A percentile compares a stretch with the other conserved stretches of the same genome.
These are phyloP conservation scores for Veloboletus limbatus DNA, from an alignment of 1,284 basidiomycete species.

Conservation along the genomic window DNA sequence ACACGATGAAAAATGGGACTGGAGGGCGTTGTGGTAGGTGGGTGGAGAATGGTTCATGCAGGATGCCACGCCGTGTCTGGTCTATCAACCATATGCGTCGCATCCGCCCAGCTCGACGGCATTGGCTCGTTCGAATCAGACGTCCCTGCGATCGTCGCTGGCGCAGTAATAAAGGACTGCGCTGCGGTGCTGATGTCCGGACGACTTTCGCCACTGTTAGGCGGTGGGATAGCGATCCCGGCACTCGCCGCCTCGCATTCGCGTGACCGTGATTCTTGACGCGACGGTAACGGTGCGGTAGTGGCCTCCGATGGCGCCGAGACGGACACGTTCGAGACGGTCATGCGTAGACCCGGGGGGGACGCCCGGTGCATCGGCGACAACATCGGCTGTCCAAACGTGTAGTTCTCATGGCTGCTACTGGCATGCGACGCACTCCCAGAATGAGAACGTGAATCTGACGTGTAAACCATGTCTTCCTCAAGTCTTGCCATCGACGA, in stretches of 20 bases:
- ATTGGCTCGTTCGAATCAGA: constrained; percentile 37
- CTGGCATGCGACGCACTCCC: constrained; percentile 45
- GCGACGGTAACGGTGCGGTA: constrained; percentile 23
- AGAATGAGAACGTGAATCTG: constrained; percentile 46
- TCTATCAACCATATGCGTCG: constrained; percentile 41
- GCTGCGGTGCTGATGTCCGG: constrained; percentile 66
- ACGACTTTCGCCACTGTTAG: constrained; percentile 37
- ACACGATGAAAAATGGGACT: no score
- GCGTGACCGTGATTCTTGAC: constrained; percentile 10
- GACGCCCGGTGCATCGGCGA: constrained; percentile 25
- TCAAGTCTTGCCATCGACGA: constrained; percentile 62
- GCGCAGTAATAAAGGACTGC: constrained; percentile 62
- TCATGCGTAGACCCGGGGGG: constrained; percentile 20
- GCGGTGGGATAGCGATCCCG: constrained; percentile 18
- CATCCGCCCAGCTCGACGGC: constrained; percentile 39
- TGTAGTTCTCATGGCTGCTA: constrained; percentile 63
- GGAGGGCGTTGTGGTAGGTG: no score
- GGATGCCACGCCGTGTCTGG: constrained; percentile 24
- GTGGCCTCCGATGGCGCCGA: constrained; percentile 28
- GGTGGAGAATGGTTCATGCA: constrained; percentile 22
- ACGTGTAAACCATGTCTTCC: constrained; percentile 45
- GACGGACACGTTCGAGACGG: constrained; percentile 21
- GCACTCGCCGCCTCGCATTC: constrained; percentile 14
- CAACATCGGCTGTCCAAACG: constrained; percentile 58
- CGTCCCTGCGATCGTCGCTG: constrained; percentile 51